phyloP scores from a whole-genome alignment of 2,329 filamentous ascomycete genomes.

The Coniochaeta sp. region DNA sequence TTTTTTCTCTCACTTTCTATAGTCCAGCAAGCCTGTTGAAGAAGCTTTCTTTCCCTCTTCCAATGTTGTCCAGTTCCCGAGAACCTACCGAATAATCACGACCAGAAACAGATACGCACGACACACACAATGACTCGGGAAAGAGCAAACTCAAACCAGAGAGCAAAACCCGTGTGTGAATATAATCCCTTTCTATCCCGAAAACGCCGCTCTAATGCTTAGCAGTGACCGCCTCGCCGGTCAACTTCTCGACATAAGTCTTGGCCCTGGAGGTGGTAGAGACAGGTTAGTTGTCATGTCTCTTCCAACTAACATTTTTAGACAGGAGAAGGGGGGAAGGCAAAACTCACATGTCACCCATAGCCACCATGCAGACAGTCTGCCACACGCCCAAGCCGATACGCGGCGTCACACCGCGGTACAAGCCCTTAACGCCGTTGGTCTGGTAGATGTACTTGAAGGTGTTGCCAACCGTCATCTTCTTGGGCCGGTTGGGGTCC shows the following conservation, averaged over 20 bases:
- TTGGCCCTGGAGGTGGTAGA: constrained; percentile 51
- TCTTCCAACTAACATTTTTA: background rate
- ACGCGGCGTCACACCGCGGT: constrained; percentile 89
- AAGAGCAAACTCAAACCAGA: background rate
- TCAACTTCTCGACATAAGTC: constrained; percentile 59
- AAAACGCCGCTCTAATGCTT: constrained; percentile 55
- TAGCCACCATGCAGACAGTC: constrained; percentile 98
- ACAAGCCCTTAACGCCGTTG: constrained; percentile 86
- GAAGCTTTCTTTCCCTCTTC: too few relatives aligned
- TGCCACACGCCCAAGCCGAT: constrained; percentile 97
- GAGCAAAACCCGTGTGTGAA: background rate
- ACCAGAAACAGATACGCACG: background rate
- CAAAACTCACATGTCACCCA: constrained; percentile 84
- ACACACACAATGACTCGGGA: background rate
- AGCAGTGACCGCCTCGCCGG: constrained; percentile 55
- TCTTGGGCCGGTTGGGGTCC: constrained; percentile 96
- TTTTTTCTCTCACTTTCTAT: too few relatives aligned
- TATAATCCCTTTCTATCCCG: constrained; percentile 7
- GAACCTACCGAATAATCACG: too few relatives aligned
- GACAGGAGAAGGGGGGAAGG: constrained; percentile 5
- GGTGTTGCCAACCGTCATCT: constrained; percentile 90
- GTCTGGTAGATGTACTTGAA: constrained; percentile 80
- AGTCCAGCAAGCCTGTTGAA: too few relatives aligned
- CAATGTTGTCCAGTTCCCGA: too few relatives aligned
- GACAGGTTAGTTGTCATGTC: background rate